A percentile compares a stretch with the other conserved stretches of the same genome.
These are phyloP conservation scores for Aspergillus intermedius DNA, from an alignment of 2,329 filamentous ascomycete species.

Conservation along the genomic window DNA sequence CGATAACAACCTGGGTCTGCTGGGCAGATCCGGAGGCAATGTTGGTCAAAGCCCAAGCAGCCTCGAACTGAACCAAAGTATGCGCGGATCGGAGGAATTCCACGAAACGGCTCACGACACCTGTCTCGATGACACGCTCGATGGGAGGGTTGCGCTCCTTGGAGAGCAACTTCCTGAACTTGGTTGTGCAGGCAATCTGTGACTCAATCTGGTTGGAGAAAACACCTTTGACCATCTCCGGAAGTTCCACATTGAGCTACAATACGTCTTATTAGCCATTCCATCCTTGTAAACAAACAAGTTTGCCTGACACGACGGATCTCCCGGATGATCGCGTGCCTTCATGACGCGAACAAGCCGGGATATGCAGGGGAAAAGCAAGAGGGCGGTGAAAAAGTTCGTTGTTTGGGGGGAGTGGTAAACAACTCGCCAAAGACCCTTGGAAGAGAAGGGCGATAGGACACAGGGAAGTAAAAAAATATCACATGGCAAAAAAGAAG, in stretches of 20 bases:
- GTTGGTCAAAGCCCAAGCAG: conserved; percentile 97
- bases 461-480: conserved; percentile 1
- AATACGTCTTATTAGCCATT: conserved; percentile 18
- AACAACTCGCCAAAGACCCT: conserved; percentile 21
- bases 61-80: conserved; percentile 97
- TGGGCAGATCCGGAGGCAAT: conserved; percentile 95
- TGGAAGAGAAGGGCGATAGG: conserved; percentile 1
- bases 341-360: neutral
- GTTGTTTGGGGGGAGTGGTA: conserved; percentile 15
- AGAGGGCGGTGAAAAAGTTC: conserved; percentile 31
- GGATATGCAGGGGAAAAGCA: conserved; percentile 20
- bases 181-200: conserved; percentile 95
- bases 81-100: conserved; percentile 97
- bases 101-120: conserved; percentile 94
- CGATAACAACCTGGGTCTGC: conserved; percentile 97
- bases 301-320: neutral
- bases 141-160: conserved; percentile 99
- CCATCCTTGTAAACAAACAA: conserved; percentile 1
- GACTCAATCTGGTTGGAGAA: conserved; percentile 98
- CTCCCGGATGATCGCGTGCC: conserved; percentile 2
- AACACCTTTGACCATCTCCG: conserved; percentile 94
- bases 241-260: conserved; percentile 94
- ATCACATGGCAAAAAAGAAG: conserved; percentile 14
- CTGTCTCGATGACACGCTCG: conserved; percentile 98
- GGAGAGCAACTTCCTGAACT: conserved; percentile 94